phyloP scores from a whole-genome alignment of 768 basidiomycete species.

The Collybia sp. region DNA sequence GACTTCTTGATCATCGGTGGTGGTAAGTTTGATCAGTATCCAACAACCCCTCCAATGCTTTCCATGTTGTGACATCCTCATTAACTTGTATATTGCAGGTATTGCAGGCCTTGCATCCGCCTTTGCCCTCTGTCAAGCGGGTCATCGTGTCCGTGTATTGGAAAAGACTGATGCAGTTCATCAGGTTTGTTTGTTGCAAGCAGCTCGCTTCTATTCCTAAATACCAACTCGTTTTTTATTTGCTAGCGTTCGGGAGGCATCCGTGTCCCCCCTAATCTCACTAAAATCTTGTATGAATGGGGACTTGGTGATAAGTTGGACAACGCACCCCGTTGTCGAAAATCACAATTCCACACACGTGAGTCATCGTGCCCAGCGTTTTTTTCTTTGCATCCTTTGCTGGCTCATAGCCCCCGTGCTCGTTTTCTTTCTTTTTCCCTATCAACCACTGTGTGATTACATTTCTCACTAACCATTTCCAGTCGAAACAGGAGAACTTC shows the following conservation, averaged over 20 bases:
- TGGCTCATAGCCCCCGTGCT: constrained; percentile 56
- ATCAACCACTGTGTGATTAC: neutral
- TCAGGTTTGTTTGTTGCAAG: constrained; percentile 22
- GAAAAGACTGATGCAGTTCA: constrained; percentile 30
- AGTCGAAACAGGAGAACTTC: constrained; percentile 40
- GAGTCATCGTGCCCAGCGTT: too few relatives aligned
- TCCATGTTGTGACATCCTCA: too few relatives aligned
- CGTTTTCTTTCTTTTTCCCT: constrained; percentile 31
- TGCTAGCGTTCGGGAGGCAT: constrained; percentile 32
- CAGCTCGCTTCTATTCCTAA: neutral
- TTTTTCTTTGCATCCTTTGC: too few relatives aligned
- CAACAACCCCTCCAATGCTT: neutral
- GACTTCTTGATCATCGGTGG: constrained; percentile 36
- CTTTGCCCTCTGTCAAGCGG: constrained; percentile 39
- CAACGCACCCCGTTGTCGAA: too few relatives aligned
- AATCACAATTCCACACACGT: too few relatives aligned
- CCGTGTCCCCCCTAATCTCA: constrained; percentile 51
- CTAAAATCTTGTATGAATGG: constrained; percentile 55
- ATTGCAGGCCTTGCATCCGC: constrained; percentile 47
- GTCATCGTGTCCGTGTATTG: constrained; percentile 46
- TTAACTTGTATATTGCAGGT: constrained; percentile 17
- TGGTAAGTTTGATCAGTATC: constrained; percentile 17
- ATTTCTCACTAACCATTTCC: neutral
- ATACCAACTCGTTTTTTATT: neutral
- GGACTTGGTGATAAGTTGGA: constrained; percentile 29